Percentiles rank a stretch among this genome's conserved stretches.
These are phyloP conservation scores for Phytophthora brassicae DNA, from an alignment of 352 stramenopile genomes.

Conservation along the genomic window DNA sequence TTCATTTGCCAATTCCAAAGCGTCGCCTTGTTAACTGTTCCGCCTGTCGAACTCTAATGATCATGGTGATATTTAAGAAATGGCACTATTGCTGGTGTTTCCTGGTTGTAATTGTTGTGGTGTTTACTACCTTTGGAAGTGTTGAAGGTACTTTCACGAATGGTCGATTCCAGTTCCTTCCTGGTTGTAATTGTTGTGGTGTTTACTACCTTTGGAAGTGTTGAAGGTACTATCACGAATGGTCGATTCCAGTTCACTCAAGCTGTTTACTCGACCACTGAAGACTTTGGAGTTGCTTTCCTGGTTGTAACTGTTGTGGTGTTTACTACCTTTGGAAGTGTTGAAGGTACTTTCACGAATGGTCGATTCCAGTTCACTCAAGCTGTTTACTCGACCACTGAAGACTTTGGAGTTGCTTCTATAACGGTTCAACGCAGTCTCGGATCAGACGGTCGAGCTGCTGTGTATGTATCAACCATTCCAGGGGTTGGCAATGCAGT, in stretches of 20 bases:
- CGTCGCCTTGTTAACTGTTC: constrained; percentile 8
- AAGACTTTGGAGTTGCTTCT: constrained; percentile 69
- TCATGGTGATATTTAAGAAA: constrained; percentile 14
- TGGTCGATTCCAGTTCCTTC: constrained; percentile 63
- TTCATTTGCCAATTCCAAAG: constrained; percentile 8
- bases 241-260: constrained; percentile 68
- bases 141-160: constrained; percentile 15
- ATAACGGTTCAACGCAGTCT: constrained; percentile 69
- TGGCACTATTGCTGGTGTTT: not conserved
- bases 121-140: not conserved
- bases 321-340: not conserved
- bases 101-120: not conserved
- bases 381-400: constrained; percentile 51
- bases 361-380: constrained; percentile 68
- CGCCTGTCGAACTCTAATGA: not conserved
- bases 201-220: not conserved
- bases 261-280: constrained; percentile 51
- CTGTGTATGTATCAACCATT: constrained; percentile 64
- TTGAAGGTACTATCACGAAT: constrained; percentile 14
- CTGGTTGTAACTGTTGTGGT: too few relatives aligned
- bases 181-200: not conserved
- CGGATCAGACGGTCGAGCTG: constrained; percentile 54
- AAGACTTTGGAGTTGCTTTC: constrained; percentile 71
- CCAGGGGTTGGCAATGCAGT: constrained; percentile 45
- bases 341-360: constrained; percentile 14